These are phyloP conservation scores for Colletotrichum lupini DNA, from an alignment of 2,329 filamentous ascomycete genomes.

Conservation along the genomic window DNA sequence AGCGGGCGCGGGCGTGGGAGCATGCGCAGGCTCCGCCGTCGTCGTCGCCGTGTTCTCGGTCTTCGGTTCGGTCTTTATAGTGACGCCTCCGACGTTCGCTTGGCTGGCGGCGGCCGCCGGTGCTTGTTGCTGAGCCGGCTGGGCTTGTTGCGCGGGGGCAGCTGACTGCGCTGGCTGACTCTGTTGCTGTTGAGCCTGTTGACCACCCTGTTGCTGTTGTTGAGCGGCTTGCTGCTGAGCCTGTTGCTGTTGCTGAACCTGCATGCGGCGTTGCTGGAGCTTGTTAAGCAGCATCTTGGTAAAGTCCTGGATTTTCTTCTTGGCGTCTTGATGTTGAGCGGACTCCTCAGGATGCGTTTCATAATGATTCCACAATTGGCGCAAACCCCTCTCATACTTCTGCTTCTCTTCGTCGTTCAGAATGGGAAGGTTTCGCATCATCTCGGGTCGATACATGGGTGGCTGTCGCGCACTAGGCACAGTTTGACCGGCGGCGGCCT, in stretches of 20 bases:
- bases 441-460: constrained; percentile 62
- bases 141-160: constrained; percentile 38
- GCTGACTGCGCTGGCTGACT: constrained; percentile 36
- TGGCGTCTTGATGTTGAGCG: constrained; percentile 60
- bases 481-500: constrained; percentile 36
- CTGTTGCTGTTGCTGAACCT: constrained; percentile 48
- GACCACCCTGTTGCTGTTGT: constrained; percentile 37
- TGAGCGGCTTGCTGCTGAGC: constrained; percentile 41
- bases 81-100: constrained; percentile 14
- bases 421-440: constrained; percentile 61
- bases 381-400: constrained; percentile 69
- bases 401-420: constrained; percentile 65
- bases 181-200: constrained; percentile 32
- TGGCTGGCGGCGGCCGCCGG: constrained; percentile 21
- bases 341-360: constrained; percentile 60
- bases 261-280: constrained; percentile 52
- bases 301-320: constrained; percentile 70
- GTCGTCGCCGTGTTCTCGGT: constrained; percentile 16
- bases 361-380: constrained; percentile 63
- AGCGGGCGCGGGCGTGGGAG: constrained; percentile 15
- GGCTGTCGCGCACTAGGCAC: constrained; percentile 42
- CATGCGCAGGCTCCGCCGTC: constrained; percentile 28
- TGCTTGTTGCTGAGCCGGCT: constrained; percentile 35
- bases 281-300: constrained; percentile 67
- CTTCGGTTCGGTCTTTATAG: constrained; percentile 30